phyloP scores from a whole-genome alignment of 805 yeast species.

The Spathaspora arborariae region DNA sequence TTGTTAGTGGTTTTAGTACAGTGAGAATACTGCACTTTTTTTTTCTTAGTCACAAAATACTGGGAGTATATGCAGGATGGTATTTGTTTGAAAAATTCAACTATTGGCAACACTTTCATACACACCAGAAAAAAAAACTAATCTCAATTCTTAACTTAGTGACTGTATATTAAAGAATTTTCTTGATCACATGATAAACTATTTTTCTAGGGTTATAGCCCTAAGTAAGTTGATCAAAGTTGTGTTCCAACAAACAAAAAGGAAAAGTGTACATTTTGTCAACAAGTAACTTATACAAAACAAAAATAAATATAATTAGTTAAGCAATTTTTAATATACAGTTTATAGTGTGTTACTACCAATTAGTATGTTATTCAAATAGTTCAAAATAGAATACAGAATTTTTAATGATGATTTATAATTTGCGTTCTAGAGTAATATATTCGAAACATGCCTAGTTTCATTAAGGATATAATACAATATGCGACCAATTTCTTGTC shows the following conservation, averaged over 20 bases:
- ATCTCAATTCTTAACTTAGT: no score
- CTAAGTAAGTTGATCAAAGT: no score
- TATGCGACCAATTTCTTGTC: conserved; percentile 37
- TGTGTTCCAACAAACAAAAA: no score
- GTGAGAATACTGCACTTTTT: no score
- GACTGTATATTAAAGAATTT: no score
- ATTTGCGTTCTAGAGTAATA: conserved; percentile 47
- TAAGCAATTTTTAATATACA: no score
- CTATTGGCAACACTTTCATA: not conserved
- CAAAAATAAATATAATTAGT: no score
- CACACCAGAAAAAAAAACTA: not conserved
- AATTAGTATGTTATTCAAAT: not conserved
- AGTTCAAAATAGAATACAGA: not conserved
- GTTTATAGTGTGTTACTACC: no score
- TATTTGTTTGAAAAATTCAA: not conserved
- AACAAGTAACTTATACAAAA: no score
- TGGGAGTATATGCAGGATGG: not conserved
- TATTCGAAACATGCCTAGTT: conserved; percentile 45
- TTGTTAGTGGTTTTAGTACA: not conserved
- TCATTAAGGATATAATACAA: conserved; percentile 26
- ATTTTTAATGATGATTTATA: conserved; percentile 36
- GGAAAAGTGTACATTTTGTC: no score
- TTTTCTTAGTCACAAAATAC: no score
- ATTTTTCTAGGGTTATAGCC: not conserved
- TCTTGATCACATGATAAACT: not conserved